Evolutionary conservation across 1,284 basidiomycete species (phyloP).

Genomic region (Rhodotorula sp.): DNA sequence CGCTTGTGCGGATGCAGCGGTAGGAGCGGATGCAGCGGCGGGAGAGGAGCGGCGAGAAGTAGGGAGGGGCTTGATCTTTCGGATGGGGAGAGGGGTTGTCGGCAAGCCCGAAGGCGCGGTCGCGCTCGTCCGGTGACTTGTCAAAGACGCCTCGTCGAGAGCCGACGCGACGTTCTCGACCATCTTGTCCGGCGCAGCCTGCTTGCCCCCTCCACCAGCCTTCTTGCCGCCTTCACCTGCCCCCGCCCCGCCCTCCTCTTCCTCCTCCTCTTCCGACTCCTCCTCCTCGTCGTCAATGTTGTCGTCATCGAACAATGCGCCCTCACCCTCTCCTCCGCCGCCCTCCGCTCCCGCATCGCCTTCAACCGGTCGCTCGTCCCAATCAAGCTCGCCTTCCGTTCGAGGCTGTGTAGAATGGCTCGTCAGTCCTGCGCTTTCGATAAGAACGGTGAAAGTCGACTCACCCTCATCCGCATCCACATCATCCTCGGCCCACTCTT

Average conservation of each 20-base stretch:
- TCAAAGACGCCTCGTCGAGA: neutral
- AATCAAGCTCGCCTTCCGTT: slow-evolving; percentile 39
- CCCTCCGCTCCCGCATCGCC: neutral
- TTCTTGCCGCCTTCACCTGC: neutral
- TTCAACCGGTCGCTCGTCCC: slow-evolving; percentile 20
- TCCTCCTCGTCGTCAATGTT: slow-evolving; percentile 31
- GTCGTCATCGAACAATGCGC: slow-evolving; percentile 42
- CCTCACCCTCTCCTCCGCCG: slow-evolving; percentile 29
- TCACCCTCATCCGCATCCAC: slow-evolving; percentile 83
- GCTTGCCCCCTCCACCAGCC: neutral
- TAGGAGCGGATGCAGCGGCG: neutral
- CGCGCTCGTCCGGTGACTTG: too few species aligned
- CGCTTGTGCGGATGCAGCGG: neutral
- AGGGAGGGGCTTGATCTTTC: slow-evolving; percentile 20
- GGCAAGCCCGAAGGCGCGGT: neutral
- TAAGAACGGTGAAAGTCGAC: slow-evolving; percentile 35
- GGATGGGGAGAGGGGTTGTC: neutral
- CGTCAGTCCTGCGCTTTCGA: neutral
- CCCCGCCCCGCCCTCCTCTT: slow-evolving; percentile 5
- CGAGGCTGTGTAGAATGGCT: slow-evolving; percentile 14
- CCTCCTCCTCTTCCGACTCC: slow-evolving; percentile 28
- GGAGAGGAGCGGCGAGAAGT: neutral
- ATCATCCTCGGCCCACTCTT: slow-evolving; percentile 94
- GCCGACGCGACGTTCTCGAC: neutral
- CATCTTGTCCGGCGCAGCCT: slow-evolving; percentile 7